Percentiles rank a stretch among this genome's conserved stretches.
Conservation (phyloP, 306 rosid species). For the Castanea crenata region DNA sequence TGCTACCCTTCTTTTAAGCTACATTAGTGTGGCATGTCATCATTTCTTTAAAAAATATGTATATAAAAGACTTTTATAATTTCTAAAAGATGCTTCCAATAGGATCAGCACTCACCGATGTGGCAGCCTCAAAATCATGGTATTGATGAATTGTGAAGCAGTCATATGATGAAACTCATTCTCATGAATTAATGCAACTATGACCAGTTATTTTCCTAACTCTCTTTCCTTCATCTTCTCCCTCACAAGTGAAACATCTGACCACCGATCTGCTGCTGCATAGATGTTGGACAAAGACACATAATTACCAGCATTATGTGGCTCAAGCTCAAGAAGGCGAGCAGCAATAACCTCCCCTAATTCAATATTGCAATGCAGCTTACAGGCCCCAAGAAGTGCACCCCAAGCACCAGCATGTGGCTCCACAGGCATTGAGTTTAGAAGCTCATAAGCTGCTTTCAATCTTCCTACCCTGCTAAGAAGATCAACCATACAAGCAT, state of each 20-base stretch:
- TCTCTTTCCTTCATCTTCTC: conserved; percentile 47
- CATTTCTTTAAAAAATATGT: too few species aligned
- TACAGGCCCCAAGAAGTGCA: conserved; percentile 77
- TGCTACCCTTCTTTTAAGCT: too few species aligned
- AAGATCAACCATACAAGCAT: conserved; percentile 77
- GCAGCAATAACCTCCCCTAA: conserved; percentile 62
- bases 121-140: too few species aligned
- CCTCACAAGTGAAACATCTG: conserved; percentile 32
- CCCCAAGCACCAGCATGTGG: conserved; percentile 71
- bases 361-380: conserved; percentile 42
- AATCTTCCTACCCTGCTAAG: conserved; percentile 62
- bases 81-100: too few species aligned
- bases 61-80: too few species aligned
- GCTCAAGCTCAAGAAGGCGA: conserved; percentile 55
- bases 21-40: too few species aligned
- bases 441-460: conserved; percentile 61
- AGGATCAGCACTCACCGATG: too few species aligned
- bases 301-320: conserved; percentile 61
- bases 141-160: too few species aligned
- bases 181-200: background rate
- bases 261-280: conserved; percentile 48
- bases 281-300: conserved; percentile 69
- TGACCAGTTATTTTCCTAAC: too few species aligned
- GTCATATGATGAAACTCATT: too few species aligned
- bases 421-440: conserved; percentile 51